Conservation (phyloP, 2,329 filamentous ascomycete genomes). For the Gliomastix tumulicola region DNA sequence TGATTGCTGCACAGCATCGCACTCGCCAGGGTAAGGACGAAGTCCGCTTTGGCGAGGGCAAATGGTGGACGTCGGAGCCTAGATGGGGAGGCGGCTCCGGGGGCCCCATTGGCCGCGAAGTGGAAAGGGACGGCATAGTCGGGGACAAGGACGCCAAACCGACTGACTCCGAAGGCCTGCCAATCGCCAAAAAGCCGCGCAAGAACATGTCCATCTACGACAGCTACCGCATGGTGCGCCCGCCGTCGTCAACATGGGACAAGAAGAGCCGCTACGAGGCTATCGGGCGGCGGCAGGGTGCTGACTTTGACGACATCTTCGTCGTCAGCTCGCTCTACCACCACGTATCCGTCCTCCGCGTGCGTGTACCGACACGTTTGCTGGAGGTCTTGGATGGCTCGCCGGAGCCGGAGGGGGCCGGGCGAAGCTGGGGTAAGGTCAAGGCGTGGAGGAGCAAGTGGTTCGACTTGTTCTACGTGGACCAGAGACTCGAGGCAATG, state of each 20-base stretch:
- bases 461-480: constrained; percentile 51
- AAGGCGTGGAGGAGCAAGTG: constrained; percentile 52
- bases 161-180: constrained; percentile 14
- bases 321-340: constrained; percentile 56
- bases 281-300: constrained; percentile 42
- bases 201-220: constrained; percentile 55
- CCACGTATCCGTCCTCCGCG: constrained; percentile 50
- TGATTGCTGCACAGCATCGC: constrained; percentile 59
- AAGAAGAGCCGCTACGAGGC: constrained; percentile 49
- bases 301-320: constrained; percentile 53
- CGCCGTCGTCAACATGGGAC: constrained; percentile 53
- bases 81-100: constrained; percentile 59
- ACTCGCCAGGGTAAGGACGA: constrained; percentile 50
- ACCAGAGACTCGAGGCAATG: constrained; percentile 51
- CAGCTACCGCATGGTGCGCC: constrained; percentile 55
- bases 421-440: constrained; percentile 42
- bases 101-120: constrained; percentile 55
- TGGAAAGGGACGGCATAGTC: constrained; percentile 37
- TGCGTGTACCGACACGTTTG: constrained; percentile 48
- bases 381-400: constrained; percentile 46
- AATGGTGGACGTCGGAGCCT: constrained; percentile 55
- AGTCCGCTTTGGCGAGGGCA: constrained; percentile 46
- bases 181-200: constrained; percentile 38
- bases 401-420: constrained; percentile 20
- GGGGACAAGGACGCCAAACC: constrained; percentile 37